phyloP scores from a whole-genome alignment of 331 rosid genomes.

The Phaseolus coccineus region DNA sequence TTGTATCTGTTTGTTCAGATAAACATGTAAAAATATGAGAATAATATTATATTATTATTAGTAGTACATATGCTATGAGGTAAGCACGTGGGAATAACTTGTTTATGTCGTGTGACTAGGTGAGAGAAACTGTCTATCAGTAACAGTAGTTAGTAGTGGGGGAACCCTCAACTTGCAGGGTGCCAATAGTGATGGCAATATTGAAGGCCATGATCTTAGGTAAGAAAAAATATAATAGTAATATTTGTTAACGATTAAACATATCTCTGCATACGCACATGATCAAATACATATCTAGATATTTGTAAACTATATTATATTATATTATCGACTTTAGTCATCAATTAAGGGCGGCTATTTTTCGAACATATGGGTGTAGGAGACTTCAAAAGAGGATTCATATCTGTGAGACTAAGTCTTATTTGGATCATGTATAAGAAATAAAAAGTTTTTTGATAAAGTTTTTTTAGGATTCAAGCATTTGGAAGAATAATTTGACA shows the following conservation, averaged over 20 bases:
- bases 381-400: background rate
- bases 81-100: conserved; percentile 30
- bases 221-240: background rate
- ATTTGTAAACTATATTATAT: conserved; percentile 21
- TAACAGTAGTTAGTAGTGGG: conserved; percentile 26
- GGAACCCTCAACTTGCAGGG: conserved; percentile 43
- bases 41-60: background rate
- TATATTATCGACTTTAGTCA: conserved; percentile 44
- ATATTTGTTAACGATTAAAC: conserved; percentile 3
- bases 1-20: background rate
- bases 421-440: background rate
- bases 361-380: background rate
- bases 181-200: conserved; percentile 37
- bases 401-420: conserved; percentile 31
- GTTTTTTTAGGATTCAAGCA: background rate
- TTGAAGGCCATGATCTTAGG: conserved; percentile 30
- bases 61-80: background rate
- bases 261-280: conserved; percentile 42
- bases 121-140: conserved; percentile 8
- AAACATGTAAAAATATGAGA: conserved; percentile 1
- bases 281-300: conserved; percentile 39
- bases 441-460: background rate
- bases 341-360: conserved; percentile 44
- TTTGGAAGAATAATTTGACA: background rate
- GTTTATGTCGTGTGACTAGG: conserved; percentile 13